Evolutionary conservation across 306 rosid genomes (phyloP), one percentile per base, ranked within the genome.

Genomic region (Canavalia ensiformis): DNA sequence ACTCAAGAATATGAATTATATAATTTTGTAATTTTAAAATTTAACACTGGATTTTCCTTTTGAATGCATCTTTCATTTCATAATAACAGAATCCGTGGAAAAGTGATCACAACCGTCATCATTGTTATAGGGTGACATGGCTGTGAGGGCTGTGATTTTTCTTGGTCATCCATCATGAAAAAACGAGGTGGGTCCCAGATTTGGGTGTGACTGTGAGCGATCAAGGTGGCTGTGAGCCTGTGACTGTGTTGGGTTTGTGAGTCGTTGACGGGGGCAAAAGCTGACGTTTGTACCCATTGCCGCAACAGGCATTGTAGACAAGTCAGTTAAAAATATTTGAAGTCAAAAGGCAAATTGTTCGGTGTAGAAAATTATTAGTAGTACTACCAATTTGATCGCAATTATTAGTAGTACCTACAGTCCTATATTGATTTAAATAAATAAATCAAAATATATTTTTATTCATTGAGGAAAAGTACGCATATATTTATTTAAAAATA

Each of bases 211-310:
- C n/a, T n/a, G n/a, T n/a, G n/a, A 3, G 31, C 41, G 60, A 50
- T 70, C 49, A 51, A 41, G 82, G 75, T 68, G 49, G 67, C 63
- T 18, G 25, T 18, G 25, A 18, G 25, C 25, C 51, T 72, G 80
- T 41, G 70, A 8, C 11, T 29, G 47, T 4, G 41, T 34, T 67
- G 30, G 6, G 13, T 50, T 44, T 18, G 25, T 18, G 25, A 30
- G 70, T 52, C 51, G 33, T 81, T 81, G 82, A 82, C 86, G 31
- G 59, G 52, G 42, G 6, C 50, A 68, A 5, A 4, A 42, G 9
- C 29, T 65, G 56, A 78, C 70, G 75, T 77, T 60, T 45, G 71
- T 37, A 47, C 39, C 68, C 51, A 84, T 46, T 34, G 30, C 41
- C 2, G 10, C 37, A 2, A 7, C 57, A 34, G 18, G 3, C 74